Evolutionary conservation across 306 rosid genomes (phyloP).

Genomic region (Myrica gale): DNA sequence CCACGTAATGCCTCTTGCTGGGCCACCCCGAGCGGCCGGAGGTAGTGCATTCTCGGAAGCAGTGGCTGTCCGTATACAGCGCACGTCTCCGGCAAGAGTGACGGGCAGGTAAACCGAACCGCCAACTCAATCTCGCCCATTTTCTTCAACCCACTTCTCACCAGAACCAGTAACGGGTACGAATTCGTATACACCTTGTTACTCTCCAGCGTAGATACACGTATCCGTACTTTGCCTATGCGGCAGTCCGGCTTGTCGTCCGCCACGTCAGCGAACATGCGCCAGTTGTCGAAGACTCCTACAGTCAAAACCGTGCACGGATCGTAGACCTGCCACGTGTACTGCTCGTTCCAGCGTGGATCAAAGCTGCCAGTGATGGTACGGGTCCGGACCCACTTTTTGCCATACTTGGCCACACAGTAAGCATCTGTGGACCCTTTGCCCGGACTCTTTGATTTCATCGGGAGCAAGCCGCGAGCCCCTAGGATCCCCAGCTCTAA

Average conservation of each 20-base stretch:
- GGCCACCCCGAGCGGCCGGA: slow-evolving; percentile 80
- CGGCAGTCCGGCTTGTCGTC: slow-evolving; percentile 42
- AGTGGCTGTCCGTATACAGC: slow-evolving; percentile 74
- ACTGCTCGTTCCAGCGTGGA: slow-evolving; percentile 71
- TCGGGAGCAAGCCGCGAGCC: slow-evolving; percentile 73
- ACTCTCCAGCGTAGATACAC: slow-evolving; percentile 83
- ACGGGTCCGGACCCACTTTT: slow-evolving; percentile 62
- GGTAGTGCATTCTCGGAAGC: slow-evolving; percentile 84
- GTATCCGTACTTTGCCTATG: slow-evolving; percentile 77
- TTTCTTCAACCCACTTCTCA: slow-evolving; percentile 66
- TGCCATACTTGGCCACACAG: slow-evolving; percentile 66
- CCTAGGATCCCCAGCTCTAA: slow-evolving; percentile 92
- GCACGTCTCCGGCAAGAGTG: slow-evolving; percentile 71
- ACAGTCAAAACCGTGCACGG: slow-evolving; percentile 56
- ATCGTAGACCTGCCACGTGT: slow-evolving; percentile 65
- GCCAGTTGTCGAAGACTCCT: slow-evolving; percentile 56
- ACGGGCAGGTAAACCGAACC: slow-evolving; percentile 72
- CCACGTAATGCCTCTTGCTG: slow-evolving; percentile 87
- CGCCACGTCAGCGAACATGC: slow-evolving; percentile 34
- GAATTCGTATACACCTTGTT: slow-evolving; percentile 74
- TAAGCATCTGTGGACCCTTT: slow-evolving; percentile 59
- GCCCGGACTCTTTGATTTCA: slow-evolving; percentile 39
- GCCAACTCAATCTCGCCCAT: slow-evolving; percentile 90
- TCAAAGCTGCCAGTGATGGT: slow-evolving; percentile 51
- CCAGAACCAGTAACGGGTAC: slow-evolving; percentile 61